Base-by-base conservation (phyloP, 2,329 filamentous ascomycete genomes). In the Stachybotrys echinatus region DNA sequence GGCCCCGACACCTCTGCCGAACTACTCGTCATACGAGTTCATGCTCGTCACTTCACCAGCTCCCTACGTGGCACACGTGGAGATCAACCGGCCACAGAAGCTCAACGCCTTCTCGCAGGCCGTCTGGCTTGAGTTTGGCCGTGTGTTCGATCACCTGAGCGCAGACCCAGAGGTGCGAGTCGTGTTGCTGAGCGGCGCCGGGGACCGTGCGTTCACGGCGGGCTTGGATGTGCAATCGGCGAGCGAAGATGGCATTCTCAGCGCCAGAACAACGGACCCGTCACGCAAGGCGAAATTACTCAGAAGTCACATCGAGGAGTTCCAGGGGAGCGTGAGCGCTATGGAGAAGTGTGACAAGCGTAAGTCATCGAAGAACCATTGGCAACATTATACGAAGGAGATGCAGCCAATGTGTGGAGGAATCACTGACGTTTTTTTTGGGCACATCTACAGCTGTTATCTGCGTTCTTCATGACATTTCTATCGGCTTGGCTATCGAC, bases 291-390 rank as follows among this genome's bases (percentile, higher is more conserved):
- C 87, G 0, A 75, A 77, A 34, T 60, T 61, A 4, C 61, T 92
- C 46, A 79, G 88, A 45, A 78, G 83, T 27, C 80, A 89, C 65
- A 85, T 97, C 51, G 69, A 77, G 53, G 83, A 89, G 54, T 95
- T 96, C 66, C 94, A 99, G 68, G 78, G 80, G 47, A 87, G 84
- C 61, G 84, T 99, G 54, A 78, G 77, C 1, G 79, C 84, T 14
- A 73, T 95, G 48, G 92, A 96, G 66, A 84, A 79, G 58, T 97
- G 92, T 69, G 88, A 94, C 71, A 97, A 97, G 71, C 90, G 83
- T 86, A 68, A 58, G 81, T 74, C 21, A 21, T 14, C n/a, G n/a
- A n/a, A n/a, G n/a, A n/a, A n/a, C n/a, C n/a, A n/a, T n/a, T n/a
- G n/a, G n/a, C n/a, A n/a, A n/a, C n/a, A n/a, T n/a, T 34, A 12